Base-by-base conservation (phyloP, 768 basidiomycete genomes). In the Hygrophoropsis aurantiaca region DNA sequence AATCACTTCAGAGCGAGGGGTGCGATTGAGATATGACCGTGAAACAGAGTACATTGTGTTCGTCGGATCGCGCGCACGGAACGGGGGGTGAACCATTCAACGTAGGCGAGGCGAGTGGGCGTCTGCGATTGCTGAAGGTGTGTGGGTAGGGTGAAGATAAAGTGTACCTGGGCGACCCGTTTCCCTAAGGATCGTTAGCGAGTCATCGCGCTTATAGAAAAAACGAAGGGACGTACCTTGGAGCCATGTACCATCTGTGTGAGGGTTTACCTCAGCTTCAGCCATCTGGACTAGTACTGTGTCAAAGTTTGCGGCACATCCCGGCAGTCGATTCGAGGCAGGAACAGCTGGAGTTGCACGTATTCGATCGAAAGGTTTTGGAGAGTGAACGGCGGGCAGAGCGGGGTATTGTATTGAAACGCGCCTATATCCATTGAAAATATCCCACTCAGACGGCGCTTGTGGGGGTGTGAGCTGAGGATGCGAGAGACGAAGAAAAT, bases 31-130 rank as follows among this genome's bases (percentile, higher is more conserved):
- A 24, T 33, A 38, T 1, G 35, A 49, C 5, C 19, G 26, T 7
- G 42, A 36, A 4, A 44, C n/a, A 9, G 16, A 13, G 10, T 25
- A 13, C 42, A 44, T 44, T 5, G 13, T 7, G 18, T 32, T 19
- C 7, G 24, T 21, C 13, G 42, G 16, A 35, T 53, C 48, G 1
- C 52, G 48, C 3, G 25, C 39, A 3, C 53, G 34, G 9, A 66
- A 57, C 1, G 56, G 59, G n/a, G n/a, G 25, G 45, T 58, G 50
- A 54, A 65, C 60, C 58, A 63, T 20, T 66, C 52, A 5, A 66
- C 51, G 45, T 56, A 65, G 0, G 58, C 58, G 11, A 66, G 52
- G 3, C 53, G 59, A 19, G 23, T 20, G 4, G 15, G 38, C 2
- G 13, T 13, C 19, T 19, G n/a, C 3, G 34, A 15, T n/a, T n/a